Percentiles rank a stretch among this genome's conserved stretches.
phyloP scores from a whole-genome alignment of 768 basidiomycete species.

The Austroboletus eburneus region DNA sequence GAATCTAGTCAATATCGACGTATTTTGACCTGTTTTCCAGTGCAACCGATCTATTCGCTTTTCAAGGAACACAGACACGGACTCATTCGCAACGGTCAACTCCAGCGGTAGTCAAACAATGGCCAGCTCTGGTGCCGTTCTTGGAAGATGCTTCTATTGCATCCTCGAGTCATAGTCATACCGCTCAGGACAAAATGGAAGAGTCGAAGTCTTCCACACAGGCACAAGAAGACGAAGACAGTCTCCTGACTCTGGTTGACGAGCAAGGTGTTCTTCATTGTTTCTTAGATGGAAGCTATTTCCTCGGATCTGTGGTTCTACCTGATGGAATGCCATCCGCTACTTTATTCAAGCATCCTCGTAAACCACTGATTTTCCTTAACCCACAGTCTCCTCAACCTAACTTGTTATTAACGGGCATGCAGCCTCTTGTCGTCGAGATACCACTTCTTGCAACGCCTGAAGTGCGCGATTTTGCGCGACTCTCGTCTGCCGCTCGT shows the following conservation, averaged over 20 bases:
- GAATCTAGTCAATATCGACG: conserved; percentile 5
- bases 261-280: conserved; percentile 52
- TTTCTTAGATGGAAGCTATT: conserved; percentile 76
- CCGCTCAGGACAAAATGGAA: conserved; percentile 18
- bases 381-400: conserved; percentile 35
- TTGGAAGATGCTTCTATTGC: conserved; percentile 58
- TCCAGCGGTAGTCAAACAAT: conserved; percentile 59
- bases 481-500: conserved; percentile 61
- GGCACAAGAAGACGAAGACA: conserved; percentile 50
- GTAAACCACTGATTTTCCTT: conserved; percentile 45
- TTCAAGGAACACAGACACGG: conserved; percentile 63
- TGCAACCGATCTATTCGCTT: conserved; percentile 76
- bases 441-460: conserved; percentile 56
- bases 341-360: conserved; percentile 41
- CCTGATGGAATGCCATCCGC: conserved; percentile 31
- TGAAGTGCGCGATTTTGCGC: conserved; percentile 63
- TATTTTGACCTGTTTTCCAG: conserved; percentile 36
- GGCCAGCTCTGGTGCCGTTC: conserved; percentile 64
- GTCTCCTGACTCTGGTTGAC: conserved; percentile 61
- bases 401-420: conserved; percentile 23
- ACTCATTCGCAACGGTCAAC: conserved; percentile 38
- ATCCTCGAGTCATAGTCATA: conserved; percentile 36
- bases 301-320: conserved; percentile 49
- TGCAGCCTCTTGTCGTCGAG: conserved; percentile 44
- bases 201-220: conserved; percentile 24